Evolutionary conservation across 2,329 filamentous ascomycete genomes (phyloP).

Genomic region (Ophiostoma ulmi): DNA sequence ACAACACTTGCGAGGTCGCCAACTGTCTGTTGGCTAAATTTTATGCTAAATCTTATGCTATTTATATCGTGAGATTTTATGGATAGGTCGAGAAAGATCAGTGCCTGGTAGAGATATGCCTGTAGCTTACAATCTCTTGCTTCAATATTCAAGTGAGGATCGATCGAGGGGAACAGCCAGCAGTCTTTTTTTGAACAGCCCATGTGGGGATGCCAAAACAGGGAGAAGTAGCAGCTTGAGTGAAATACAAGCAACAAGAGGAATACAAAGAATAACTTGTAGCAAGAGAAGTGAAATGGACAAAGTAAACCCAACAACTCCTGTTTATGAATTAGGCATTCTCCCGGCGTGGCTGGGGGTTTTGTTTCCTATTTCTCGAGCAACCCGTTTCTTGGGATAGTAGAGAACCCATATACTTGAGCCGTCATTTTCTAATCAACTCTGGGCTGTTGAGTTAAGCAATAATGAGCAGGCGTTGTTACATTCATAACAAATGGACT

Average conservation of each 20-base stretch:
- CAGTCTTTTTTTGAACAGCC: background rate
- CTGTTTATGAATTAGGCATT: background rate
- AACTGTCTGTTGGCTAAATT: background rate
- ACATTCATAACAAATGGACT: too few species aligned
- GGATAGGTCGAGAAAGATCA: too few species aligned
- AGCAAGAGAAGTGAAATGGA: background rate
- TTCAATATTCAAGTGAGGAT: background rate
- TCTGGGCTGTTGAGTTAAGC: too few species aligned
- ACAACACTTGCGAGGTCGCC: background rate
- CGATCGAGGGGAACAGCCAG: background rate
- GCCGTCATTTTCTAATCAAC: too few species aligned
- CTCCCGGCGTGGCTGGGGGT: background rate
- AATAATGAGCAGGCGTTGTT: too few species aligned
- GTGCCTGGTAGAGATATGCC: too few species aligned
- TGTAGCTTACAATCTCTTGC: background rate
- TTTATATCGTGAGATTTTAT: too few species aligned
- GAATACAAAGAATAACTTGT: background rate
- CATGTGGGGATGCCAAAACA: background rate
- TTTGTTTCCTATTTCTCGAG: background rate
- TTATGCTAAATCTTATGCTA: background rate
- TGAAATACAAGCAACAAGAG: background rate
- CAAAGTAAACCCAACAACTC: background rate
- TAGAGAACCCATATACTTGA: too few species aligned
- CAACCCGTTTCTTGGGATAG: background rate
- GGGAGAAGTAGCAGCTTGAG: background rate